A percentile compares a stretch with the other conserved stretches of the same genome.
Conservation (phyloP, 2,329 filamentous ascomycete species). For the Amauroascus verrucosus region DNA sequence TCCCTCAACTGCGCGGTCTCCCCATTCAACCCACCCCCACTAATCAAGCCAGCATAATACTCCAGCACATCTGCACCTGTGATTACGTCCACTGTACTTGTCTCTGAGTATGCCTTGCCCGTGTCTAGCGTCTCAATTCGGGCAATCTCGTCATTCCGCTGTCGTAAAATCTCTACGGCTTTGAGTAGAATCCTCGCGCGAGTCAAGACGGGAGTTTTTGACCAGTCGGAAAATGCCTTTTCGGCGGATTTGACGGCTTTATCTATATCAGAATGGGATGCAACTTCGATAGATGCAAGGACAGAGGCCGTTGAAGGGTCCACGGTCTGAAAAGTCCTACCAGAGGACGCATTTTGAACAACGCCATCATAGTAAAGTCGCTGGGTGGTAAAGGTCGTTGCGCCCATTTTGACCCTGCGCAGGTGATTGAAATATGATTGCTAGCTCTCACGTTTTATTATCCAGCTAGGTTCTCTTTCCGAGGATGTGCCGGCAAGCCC, state of each 20-base stretch:
- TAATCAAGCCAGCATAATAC: conserved; percentile 73
- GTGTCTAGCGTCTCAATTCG: conserved; percentile 73
- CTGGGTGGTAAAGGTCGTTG: conserved; percentile 39
- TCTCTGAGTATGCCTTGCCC: conserved; percentile 77
- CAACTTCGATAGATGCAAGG: conserved; percentile 61
- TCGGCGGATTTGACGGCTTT: conserved; percentile 61
- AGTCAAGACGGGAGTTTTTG: conserved; percentile 59
- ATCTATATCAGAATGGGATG: conserved; percentile 58
- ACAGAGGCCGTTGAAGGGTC: conserved; percentile 62
- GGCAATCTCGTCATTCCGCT: conserved; percentile 70
- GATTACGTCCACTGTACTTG: conserved; percentile 68
- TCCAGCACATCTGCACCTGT: conserved; percentile 79
- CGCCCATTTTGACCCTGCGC: conserved; percentile 25
- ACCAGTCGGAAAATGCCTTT: conserved; percentile 65
- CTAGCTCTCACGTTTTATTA: not conserved
- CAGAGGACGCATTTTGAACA: conserved; percentile 50
- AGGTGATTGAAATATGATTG: too few relatives aligned
- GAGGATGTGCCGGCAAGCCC: too few relatives aligned
- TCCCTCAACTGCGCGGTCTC: conserved; percentile 64
- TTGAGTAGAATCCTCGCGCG: conserved; percentile 68
- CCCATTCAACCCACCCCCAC: conserved; percentile 67
- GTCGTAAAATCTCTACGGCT: conserved; percentile 62
- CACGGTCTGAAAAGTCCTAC: conserved; percentile 58
- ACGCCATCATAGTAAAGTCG: conserved; percentile 69
- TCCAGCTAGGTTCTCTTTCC: not conserved